phyloP scores from a whole-genome alignment of 2,329 filamentous ascomycete genomes.

The Furcasterigmium sp. region DNA sequence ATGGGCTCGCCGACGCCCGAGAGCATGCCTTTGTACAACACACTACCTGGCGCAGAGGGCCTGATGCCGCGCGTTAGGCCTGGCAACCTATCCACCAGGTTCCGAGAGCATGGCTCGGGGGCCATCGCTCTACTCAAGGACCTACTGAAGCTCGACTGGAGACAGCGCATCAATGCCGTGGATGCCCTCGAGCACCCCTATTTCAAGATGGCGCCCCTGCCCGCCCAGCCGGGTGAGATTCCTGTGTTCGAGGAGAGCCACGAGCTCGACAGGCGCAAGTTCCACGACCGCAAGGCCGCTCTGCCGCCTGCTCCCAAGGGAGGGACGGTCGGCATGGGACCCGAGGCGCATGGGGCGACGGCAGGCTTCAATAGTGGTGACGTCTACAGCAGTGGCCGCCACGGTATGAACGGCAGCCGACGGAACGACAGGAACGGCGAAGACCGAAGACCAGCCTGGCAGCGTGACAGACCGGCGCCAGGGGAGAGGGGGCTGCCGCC shows the following conservation, averaged over 20 bases:
- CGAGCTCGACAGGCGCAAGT: constrained; percentile 90
- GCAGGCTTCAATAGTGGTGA: constrained; percentile 46
- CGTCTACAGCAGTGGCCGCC: constrained; percentile 37
- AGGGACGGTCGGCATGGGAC: constrained; percentile 78
- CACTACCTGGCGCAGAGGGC: constrained; percentile 74
- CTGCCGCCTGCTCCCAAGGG: constrained; percentile 88
- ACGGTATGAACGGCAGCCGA: constrained; percentile 41
- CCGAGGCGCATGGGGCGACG: constrained; percentile 40
- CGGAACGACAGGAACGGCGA: constrained; percentile 33
- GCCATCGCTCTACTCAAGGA: constrained; percentile 78
- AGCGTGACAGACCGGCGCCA: constrained; percentile 30
- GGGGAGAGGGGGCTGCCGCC: constrained; percentile 37
- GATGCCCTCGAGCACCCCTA: constrained; percentile 92
- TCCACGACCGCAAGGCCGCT: constrained; percentile 77
- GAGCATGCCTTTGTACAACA: constrained; percentile 87
- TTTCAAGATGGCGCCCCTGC: constrained; percentile 74
- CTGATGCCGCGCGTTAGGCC: constrained; percentile 57
- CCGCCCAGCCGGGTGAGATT: constrained; percentile 79
- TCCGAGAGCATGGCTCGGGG: constrained; percentile 66
- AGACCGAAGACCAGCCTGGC: constrained; percentile 49
- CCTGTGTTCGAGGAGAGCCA: constrained; percentile 91
- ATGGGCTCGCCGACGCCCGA: constrained; percentile 86
- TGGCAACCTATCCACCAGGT: constrained; percentile 66
- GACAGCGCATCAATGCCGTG: constrained; percentile 81
- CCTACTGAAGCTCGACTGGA: constrained; percentile 84